phyloP scores from a whole-genome alignment of 202 grass and related monocot species.

The Bolboschoenoplectus hybrid region DNA sequence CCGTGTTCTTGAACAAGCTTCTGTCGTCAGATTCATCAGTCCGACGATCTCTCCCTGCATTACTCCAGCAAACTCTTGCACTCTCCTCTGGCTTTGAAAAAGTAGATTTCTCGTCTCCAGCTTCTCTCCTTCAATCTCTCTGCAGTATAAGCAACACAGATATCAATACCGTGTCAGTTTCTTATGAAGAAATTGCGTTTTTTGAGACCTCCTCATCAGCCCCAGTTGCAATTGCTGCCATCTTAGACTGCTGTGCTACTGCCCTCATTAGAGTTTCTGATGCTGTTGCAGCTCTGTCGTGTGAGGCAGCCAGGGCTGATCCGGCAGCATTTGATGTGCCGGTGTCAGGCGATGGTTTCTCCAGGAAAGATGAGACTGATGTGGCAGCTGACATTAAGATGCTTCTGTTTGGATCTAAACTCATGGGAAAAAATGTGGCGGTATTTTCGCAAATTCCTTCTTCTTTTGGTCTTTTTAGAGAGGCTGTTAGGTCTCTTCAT shows the following conservation, averaged over 20 bases:
- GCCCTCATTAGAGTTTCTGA: constrained; percentile 67
- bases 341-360: constrained; percentile 74
- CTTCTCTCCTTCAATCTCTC: constrained; percentile 43
- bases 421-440: constrained; percentile 40
- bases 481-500: constrained; percentile 73
- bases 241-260: constrained; percentile 77
- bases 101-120: constrained; percentile 45
- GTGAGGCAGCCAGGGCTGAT: constrained; percentile 73
- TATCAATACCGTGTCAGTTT: constrained; percentile 46
- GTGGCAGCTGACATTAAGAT: constrained; percentile 76
- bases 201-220: constrained; percentile 57
- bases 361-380: constrained; percentile 76
- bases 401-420: constrained; percentile 84
- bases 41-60: constrained; percentile 41
- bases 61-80: constrained; percentile 41
- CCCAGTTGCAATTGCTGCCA: constrained; percentile 53
- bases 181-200: constrained; percentile 50
- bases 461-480: constrained; percentile 66
- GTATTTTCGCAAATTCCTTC: constrained; percentile 67
- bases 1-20: constrained; percentile 86
- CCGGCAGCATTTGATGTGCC: constrained; percentile 64
- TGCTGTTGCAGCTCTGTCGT: constrained; percentile 80
- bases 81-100: constrained; percentile 47
- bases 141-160: constrained; percentile 40
- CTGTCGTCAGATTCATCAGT: constrained; percentile 54